These are phyloP conservation scores for Purshia tridentata DNA, from an alignment of 306 rosid species.

Conservation along the genomic window DNA sequence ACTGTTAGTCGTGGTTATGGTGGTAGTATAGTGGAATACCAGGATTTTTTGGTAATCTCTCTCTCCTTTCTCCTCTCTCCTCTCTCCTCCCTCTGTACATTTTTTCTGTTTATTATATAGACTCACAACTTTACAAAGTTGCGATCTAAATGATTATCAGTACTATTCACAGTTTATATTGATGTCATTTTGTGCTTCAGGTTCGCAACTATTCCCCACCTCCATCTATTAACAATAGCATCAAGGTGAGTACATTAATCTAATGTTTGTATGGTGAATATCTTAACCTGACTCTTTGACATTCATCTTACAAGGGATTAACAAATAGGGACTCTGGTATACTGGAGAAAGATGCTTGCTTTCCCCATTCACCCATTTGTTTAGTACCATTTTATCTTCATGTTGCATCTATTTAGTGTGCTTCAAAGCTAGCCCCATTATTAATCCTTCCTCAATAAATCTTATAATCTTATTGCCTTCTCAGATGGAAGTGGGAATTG, in stretches of 20 bases:
- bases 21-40: constrained; percentile 90
- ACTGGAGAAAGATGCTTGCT: constrained; percentile 3
- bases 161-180: constrained; percentile 12
- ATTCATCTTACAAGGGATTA: background rate
- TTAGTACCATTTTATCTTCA: constrained; percentile 4
- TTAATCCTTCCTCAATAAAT: constrained; percentile 1
- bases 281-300: background rate
- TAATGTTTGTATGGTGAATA: constrained; percentile 13
- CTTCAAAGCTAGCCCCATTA: constrained; percentile 17
- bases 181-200: constrained; percentile 42
- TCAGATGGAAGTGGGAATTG: constrained; percentile 99
- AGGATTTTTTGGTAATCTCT: constrained; percentile 79
- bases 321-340: background rate
- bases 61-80: constrained; percentile 5
- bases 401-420: constrained; percentile 20
- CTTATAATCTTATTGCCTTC: constrained; percentile 26
- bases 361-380: constrained; percentile 14
- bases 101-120: too few relatives aligned
- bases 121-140: too few relatives aligned
- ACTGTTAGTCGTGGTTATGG: constrained; percentile 93
- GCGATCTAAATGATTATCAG: too few relatives aligned
- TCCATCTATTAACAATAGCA: constrained; percentile 92
- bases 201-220: constrained; percentile 86
- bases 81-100: background rate
- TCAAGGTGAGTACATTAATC: constrained; percentile 67